Base-by-base conservation (phyloP, 1,139 yeast species). In the Pichia sp. region DNA sequence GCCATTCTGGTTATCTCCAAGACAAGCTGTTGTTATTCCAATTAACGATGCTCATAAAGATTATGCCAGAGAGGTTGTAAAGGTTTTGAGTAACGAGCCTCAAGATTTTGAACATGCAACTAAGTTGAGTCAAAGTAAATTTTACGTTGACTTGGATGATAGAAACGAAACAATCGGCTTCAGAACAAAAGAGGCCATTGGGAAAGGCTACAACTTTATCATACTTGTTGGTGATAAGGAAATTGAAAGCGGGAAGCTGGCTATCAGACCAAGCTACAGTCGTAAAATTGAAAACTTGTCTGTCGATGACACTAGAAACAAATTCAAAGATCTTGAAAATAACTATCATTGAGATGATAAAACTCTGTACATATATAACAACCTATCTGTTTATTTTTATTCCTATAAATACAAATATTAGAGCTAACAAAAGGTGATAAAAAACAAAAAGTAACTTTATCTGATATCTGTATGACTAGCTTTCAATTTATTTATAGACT, bases 1-100 rank as follows among this genome's bases (percentile, higher is more conserved):
- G 99, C 99, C 99, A 11, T 93, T 95, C 68, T 93, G 99, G 99
- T 72, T 93, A 57, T 89, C 87, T 59, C 97, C 99, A n/a, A 79
- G 95, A 61, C 99, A 93, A 69, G 96, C 95, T 0, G 76, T 87
- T 47, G 79, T 93, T 3, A 78, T 95, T 5, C 98, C 99, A 1
- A 86, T 93, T 4, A 85, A 86, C 53, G 63, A 62, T 3, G 66
- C 75, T 5, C 90, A 87, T 66, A 64, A 64, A 10, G 77, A 69
- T 19, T 75, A 79, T 56, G 93, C 96, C 1, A 71, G 76, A 50
- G 70, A 75, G 23, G 68, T 84, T 4, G 81, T 78, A 36, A 63
- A 67, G 10, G 57, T 67, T 52, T 70, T 85, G 43, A 79, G 83
- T 51, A 89, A 90, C 13, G 63, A 61, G 40, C 30, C 61, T 46